These are phyloP conservation scores for Vitis rotundifolia DNA, from an alignment of 164 flowering plant genomes.

Conservation along the genomic window DNA sequence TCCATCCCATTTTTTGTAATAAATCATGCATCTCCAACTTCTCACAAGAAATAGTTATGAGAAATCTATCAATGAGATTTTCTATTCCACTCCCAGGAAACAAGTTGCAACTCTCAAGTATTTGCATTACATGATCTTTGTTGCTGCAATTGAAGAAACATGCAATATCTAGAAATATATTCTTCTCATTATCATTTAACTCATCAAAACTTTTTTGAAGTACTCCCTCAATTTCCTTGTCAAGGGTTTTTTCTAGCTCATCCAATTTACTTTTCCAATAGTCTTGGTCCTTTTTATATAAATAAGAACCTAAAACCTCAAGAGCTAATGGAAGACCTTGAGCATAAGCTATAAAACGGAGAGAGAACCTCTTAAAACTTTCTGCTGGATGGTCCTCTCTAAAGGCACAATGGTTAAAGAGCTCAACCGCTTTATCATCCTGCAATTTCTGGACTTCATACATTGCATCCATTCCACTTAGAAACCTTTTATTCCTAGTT, in stretches of 20 bases:
- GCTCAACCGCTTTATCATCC: constrained; percentile 6
- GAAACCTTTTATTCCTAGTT: constrained; percentile 1
- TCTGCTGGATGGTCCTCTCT: neutral
- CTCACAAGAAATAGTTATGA: too few species aligned
- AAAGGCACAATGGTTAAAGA: constrained; percentile 12
- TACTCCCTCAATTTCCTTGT: neutral
- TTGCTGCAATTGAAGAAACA: too few species aligned
- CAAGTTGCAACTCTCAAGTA: too few species aligned
- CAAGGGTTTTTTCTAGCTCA: neutral
- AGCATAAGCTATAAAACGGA: neutral
- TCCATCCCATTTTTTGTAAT: too few species aligned
- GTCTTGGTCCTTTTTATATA: neutral
- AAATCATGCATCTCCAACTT: too few species aligned
- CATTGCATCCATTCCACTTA: neutral
- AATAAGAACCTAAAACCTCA: constrained; percentile 3
- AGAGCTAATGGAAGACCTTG: constrained; percentile 13
- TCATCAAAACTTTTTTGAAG: constrained; percentile 6
- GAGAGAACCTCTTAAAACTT: neutral
- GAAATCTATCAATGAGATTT: too few species aligned
- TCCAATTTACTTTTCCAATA: constrained; percentile 7
- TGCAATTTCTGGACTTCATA: constrained; percentile 5
- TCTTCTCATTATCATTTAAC: neutral
- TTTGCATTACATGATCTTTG: too few species aligned
- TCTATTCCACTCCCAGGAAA: too few species aligned
- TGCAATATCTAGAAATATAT: neutral